phyloP scores from a whole-genome alignment of 1,284 basidiomycete species.

The Exobasidium cylindrosporum region DNA sequence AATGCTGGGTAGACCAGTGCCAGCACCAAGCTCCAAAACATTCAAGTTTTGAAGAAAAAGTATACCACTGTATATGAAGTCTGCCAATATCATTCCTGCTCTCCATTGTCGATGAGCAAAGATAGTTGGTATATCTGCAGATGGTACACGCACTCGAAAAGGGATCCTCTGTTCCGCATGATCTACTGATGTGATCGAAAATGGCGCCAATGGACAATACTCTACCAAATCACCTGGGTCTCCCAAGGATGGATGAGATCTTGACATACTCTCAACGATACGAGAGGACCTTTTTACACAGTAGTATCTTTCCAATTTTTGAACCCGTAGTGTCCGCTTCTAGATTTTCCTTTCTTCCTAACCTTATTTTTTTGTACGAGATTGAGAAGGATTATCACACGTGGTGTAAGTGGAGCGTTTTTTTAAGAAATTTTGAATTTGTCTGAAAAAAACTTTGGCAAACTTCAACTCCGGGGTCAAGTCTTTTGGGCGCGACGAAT shows the following conservation, averaged over 20 bases:
- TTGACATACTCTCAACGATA: too few relatives aligned
- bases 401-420: not conserved
- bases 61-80: conserved; percentile 21
- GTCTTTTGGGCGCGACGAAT: too few relatives aligned
- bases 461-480: not conserved
- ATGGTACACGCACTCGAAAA: conserved; percentile 40
- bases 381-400: too few relatives aligned
- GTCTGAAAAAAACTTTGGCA: not conserved
- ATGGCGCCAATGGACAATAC: not conserved
- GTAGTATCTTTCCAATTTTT: too few relatives aligned
- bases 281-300: too few relatives aligned
- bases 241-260: conserved; percentile 6
- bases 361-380: too few relatives aligned
- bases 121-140: conserved; percentile 46
- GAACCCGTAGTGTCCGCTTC: too few relatives aligned
- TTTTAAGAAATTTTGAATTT: too few relatives aligned
- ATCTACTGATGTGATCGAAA: too few relatives aligned
- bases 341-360: too few relatives aligned
- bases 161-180: too few relatives aligned
- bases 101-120: conserved; percentile 54
- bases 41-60: not conserved
- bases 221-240: conserved; percentile 6
- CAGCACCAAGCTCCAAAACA: conserved; percentile 76
- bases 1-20: conserved; percentile 85
- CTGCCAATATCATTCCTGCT: conserved; percentile 50